These are phyloP conservation scores for Plasmodium berghei DNA, from an alignment of 169 alveolate species.

Conservation along the genomic window DNA sequence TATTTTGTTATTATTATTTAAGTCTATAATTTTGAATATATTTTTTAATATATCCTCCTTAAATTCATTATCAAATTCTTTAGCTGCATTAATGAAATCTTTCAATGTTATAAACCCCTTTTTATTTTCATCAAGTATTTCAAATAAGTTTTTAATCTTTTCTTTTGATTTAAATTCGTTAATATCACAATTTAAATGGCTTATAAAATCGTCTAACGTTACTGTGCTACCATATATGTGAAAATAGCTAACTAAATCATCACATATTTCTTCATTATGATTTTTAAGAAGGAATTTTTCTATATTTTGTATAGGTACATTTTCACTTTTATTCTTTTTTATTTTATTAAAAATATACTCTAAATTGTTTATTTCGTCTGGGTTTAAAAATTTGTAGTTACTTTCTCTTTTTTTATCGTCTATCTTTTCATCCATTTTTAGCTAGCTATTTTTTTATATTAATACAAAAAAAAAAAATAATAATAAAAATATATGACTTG, in stretches of 20 bases:
- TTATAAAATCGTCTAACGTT: slow-evolving; percentile 54
- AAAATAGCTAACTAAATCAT: slow-evolving; percentile 40
- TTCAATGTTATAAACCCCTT: slow-evolving; percentile 45
- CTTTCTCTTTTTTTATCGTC: slow-evolving; percentile 30
- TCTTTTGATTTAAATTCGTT: slow-evolving; percentile 70
- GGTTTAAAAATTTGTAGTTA: slow-evolving; percentile 48
- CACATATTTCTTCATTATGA: slow-evolving; percentile 51
- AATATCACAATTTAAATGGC: slow-evolving; percentile 50
- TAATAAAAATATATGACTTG: neutral
- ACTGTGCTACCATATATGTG: slow-evolving; percentile 62
- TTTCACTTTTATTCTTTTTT: slow-evolving; percentile 42
- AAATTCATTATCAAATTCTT: slow-evolving; percentile 67
- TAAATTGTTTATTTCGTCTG: slow-evolving; percentile 69
- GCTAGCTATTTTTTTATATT: neutral
- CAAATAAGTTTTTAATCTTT: slow-evolving; percentile 37
- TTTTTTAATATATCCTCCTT: slow-evolving; percentile 27
- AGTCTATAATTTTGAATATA: slow-evolving; percentile 50
- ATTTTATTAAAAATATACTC: slow-evolving; percentile 62
- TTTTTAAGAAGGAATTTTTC: slow-evolving; percentile 31
- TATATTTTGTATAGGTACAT: slow-evolving; percentile 35
- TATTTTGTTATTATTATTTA: slow-evolving; percentile 16
- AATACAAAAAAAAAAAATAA: neutral
- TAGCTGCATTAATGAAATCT: slow-evolving; percentile 50
- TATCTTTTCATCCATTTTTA: slow-evolving; percentile 50
- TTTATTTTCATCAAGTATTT: slow-evolving; percentile 30